Conservation (phyloP, 2,329 filamentous ascomycete genomes). For the Bipolaris sorokiniana region DNA sequence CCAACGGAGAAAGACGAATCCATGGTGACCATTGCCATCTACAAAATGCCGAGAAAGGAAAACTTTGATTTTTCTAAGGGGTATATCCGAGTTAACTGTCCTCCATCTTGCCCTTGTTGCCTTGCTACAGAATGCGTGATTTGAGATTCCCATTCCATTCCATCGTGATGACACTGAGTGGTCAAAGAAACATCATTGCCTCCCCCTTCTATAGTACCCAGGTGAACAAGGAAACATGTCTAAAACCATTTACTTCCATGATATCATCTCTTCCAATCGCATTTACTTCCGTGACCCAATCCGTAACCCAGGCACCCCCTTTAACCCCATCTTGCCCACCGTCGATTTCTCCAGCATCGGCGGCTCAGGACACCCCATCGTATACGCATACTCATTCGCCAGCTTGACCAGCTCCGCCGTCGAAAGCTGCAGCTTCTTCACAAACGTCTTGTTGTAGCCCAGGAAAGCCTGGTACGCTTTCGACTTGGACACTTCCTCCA, state of each 20-base stretch:
- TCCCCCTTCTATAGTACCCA: too few species aligned
- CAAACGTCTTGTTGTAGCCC: conserved; percentile 55
- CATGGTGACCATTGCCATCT: too few species aligned
- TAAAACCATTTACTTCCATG: conserved; percentile 14
- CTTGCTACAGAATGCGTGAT: too few species aligned
- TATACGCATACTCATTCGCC: conserved; percentile 53
- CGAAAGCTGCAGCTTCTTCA: conserved; percentile 52
- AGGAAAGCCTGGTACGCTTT: conserved; percentile 57
- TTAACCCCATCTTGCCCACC: conserved; percentile 57
- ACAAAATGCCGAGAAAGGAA: too few species aligned
- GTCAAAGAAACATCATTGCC: too few species aligned
- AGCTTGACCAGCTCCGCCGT: conserved; percentile 50
- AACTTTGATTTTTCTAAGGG: too few species aligned
- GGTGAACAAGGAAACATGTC: too few species aligned
- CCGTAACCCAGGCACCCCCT: conserved; percentile 52
- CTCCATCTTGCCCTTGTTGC: too few species aligned
- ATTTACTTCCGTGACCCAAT: conserved; percentile 33
- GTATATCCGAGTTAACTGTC: too few species aligned
- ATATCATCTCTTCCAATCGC: not conserved
- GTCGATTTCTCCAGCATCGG: conserved; percentile 54
- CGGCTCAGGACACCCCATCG: conserved; percentile 55
- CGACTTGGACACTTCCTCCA: conserved; percentile 51
- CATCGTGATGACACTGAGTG: too few species aligned
- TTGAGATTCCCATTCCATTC: too few species aligned
- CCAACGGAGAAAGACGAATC: too few species aligned